Evolutionary conservation across 2,329 filamentous ascomycete species (phyloP).

Genomic region (Cercospora canescens): DNA sequence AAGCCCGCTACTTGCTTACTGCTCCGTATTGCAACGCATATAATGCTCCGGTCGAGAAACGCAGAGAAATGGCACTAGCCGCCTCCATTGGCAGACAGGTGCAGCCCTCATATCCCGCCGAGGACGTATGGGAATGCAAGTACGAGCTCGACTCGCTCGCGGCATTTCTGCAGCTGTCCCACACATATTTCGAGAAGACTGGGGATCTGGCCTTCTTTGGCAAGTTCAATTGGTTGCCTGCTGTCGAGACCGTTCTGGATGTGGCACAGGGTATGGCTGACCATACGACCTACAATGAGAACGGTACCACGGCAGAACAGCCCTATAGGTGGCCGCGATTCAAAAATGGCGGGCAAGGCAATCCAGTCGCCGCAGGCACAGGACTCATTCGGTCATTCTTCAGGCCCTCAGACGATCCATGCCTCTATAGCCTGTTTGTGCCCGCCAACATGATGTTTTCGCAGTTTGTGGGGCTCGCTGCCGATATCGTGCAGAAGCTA

Average conservation of each 20-base stretch:
- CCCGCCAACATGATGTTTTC: constrained; percentile 69
- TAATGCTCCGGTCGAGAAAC: constrained; percentile 41
- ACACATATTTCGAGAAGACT: constrained; percentile 49
- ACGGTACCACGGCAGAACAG: constrained; percentile 14
- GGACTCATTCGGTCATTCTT: constrained; percentile 50
- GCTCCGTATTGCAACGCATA: constrained; percentile 56
- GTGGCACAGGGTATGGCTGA: constrained; percentile 20
- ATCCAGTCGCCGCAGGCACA: constrained; percentile 46
- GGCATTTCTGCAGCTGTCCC: constrained; percentile 49
- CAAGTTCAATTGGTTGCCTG: constrained; percentile 19
- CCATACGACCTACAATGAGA: constrained; percentile 15
- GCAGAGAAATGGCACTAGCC: constrained; percentile 35
- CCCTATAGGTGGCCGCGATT: constrained; percentile 13
- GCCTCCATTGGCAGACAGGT: constrained; percentile 39
- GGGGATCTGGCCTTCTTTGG: constrained; percentile 25
- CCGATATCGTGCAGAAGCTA: constrained; percentile 41
- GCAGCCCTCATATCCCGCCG: constrained; percentile 43
- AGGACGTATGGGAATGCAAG: constrained; percentile 53
- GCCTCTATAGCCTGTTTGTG: constrained; percentile 49
- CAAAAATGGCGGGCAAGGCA: constrained; percentile 46
- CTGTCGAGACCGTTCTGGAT: constrained; percentile 15
- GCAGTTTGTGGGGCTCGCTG: constrained; percentile 56
- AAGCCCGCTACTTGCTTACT: constrained; percentile 64
- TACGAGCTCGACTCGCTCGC: constrained; percentile 53
- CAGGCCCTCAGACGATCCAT: constrained; percentile 49